These are phyloP conservation scores for Capsella rubella DNA, from an alignment of 441 rosid species.

Conservation along the genomic window DNA sequence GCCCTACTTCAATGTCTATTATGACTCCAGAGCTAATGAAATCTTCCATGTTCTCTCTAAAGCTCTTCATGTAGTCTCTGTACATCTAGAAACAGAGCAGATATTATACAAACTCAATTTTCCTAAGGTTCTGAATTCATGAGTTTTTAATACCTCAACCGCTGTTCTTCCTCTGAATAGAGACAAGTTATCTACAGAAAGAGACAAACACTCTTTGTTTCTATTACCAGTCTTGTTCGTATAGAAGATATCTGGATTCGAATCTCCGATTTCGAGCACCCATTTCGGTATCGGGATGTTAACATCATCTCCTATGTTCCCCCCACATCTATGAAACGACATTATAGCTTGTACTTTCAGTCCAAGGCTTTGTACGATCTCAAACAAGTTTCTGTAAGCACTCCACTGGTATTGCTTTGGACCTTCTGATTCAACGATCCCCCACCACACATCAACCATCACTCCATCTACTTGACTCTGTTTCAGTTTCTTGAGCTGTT, in stretches of 20 bases:
- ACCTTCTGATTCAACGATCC: slow-evolving; percentile 67
- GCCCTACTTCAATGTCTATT: slow-evolving; percentile 84
- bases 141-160: slow-evolving; percentile 50
- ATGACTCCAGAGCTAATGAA: slow-evolving; percentile 66
- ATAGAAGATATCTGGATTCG: slow-evolving; percentile 76
- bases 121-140: background rate
- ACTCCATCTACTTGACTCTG: slow-evolving; percentile 75
- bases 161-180: slow-evolving; percentile 73
- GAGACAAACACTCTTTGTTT: slow-evolving; percentile 68
- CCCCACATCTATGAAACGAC: slow-evolving; percentile 93
- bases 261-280: slow-evolving; percentile 68
- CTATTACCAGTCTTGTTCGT: slow-evolving; percentile 63
- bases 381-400: slow-evolving; percentile 75
- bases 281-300: slow-evolving; percentile 76
- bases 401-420: slow-evolving; percentile 72
- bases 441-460: slow-evolving; percentile 93
- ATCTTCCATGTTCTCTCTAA: slow-evolving; percentile 74
- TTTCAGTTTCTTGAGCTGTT: slow-evolving; percentile 67
- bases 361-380: slow-evolving; percentile 54
- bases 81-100: slow-evolving; percentile 58
- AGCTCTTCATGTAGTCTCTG: slow-evolving; percentile 81
- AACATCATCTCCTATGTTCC: slow-evolving; percentile 79
- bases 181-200: slow-evolving; percentile 76
- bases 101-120: slow-evolving; percentile 25
- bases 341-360: slow-evolving; percentile 76